Evolutionary conservation across 2,329 filamentous ascomycete genomes (phyloP), one percentile per base, ranked within the genome.

Genomic region (Tolypocladium tropicale): DNA sequence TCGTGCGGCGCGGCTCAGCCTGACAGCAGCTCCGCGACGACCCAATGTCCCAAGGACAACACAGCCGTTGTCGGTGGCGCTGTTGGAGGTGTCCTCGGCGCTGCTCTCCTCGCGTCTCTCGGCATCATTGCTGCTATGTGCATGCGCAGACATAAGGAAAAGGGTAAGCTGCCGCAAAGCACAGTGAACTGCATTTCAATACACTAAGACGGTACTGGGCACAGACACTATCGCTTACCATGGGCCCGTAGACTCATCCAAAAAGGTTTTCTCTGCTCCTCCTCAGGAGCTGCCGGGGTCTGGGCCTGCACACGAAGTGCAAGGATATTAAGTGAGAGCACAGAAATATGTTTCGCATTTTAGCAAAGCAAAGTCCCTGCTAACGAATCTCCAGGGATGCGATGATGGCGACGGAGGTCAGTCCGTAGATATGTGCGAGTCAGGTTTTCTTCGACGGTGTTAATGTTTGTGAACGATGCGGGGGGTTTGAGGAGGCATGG

Each of bases 31-130:
- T 23, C 46, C 18, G 4, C 46, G 6, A 21, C 21, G 41, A 33
- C 43, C 30, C 32, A 36, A 16, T 65, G 63, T 28, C 62, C 63
- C 1, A 58, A 58, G 33, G 58, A 63, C 51, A 64, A 61, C 7
- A 55, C 61, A 14, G 61, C 59, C 1, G 56, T 61, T 3, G 61
- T 65, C 28, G 62, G 61, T 11, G 62, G 61, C 4, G 61, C 61
- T 1, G 60, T 64, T 2, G 61, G 63, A 11, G 61, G 60, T 25
- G 58, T 55, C 5, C 55, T 65, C 5, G 62, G 62, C 6, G 60
- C 58, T n/a, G 62, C 59, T 25, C 54, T 65, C 25, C 55, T 65
- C 18, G 62, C 59, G 2, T 60, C 62, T 4, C 55, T 65, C 4
- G 63, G 57, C 7, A 58, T 58, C 3, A 33, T 64, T 11, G 59